Base-by-base conservation (phyloP, 1,284 basidiomycete species). In the Ceratobasidium papillatum region DNA sequence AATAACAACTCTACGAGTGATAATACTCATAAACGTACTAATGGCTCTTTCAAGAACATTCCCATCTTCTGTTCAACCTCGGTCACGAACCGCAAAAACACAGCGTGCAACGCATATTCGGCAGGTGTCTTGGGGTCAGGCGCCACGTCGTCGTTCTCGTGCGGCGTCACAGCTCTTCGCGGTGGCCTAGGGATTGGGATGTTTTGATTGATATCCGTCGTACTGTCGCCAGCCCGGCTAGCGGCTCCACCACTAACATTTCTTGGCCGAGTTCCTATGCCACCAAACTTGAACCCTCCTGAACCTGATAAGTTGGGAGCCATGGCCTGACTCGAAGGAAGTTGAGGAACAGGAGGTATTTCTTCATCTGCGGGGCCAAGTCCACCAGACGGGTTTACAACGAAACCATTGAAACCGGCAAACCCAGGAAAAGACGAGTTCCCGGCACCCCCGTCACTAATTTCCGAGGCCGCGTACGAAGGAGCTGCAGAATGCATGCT, bases 91-190 rank as follows among this genome's bases (percentile, higher is more conserved):
- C 92, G 89, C 66, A 93, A 91, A 81, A 96, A 95, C 7, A 96
- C 87, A 0, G 94, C 92, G 79, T 94, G 91, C 41, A 96, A 83
- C 0, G 94, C 94, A 79, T 93, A 95, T 78, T 96, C 94, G 0
- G 91, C 90, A 0, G 94, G 94, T 12, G 91, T 94, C 79, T 79
- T 78, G 0, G 80, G 80, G 19, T 79, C 75, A 34, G 76, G 74
- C 25, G 75, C 41, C 17, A 52, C 56, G 36, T 71, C 68, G n/a
- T 30, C 54, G 30, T 61, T 71, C 30, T 71, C 68, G n/a, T 71
- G n/a, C 11, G 62, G 77, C 36, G 74, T 74, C 45, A 30, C 41
- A 25, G 63, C 34, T 19, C 56, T 38, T 5, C 64, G 65, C 38
- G 72, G 54, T 56, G 76, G 69, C 22, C 76, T 59, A 38, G 74